These are phyloP conservation scores for Aspergillus saccharolyticus DNA, from an alignment of 495 filamentous ascomycete genomes.

Conservation along the genomic window DNA sequence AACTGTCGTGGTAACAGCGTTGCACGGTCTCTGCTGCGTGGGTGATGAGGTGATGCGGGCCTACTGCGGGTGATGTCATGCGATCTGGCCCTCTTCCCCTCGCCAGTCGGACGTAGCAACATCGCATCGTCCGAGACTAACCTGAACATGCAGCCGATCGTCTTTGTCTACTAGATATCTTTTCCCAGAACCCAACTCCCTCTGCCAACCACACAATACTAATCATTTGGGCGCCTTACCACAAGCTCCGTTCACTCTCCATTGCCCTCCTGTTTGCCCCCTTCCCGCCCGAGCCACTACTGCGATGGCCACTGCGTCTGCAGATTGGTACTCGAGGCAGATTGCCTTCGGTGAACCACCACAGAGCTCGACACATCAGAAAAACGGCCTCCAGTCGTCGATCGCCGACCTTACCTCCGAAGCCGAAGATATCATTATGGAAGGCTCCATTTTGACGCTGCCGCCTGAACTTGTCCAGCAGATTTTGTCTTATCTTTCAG, in stretches of 20 bases:
- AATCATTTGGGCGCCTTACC: not conserved
- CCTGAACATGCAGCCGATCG: not conserved
- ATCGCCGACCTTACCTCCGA: not conserved
- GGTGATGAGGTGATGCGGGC: constrained; percentile 4
- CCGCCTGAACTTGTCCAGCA: constrained; percentile 60
- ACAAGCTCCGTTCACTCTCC: no score
- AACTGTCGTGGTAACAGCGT: not conserved
- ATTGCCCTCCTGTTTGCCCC: no score
- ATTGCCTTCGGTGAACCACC: constrained; percentile 10
- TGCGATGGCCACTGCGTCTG: constrained; percentile 16
- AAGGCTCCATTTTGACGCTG: constrained; percentile 39
- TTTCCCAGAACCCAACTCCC: not conserved
- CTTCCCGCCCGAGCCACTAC: not conserved
- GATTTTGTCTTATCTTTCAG: constrained; percentile 56
- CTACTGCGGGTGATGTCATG: constrained; percentile 3
- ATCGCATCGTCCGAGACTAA: not conserved
- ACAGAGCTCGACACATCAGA: constrained; percentile 9
- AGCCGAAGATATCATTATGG: not conserved
- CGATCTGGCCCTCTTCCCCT: constrained; percentile 1
- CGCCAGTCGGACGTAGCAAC: not conserved
- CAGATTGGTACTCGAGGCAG: constrained; percentile 6
- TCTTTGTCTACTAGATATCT: not conserved
- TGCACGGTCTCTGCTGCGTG: not conserved
- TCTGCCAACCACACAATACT: not conserved
- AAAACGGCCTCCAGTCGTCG: constrained; percentile 4